phyloP scores from a whole-genome alignment of 345 rosid species.

The Fremontodendron californicum region DNA sequence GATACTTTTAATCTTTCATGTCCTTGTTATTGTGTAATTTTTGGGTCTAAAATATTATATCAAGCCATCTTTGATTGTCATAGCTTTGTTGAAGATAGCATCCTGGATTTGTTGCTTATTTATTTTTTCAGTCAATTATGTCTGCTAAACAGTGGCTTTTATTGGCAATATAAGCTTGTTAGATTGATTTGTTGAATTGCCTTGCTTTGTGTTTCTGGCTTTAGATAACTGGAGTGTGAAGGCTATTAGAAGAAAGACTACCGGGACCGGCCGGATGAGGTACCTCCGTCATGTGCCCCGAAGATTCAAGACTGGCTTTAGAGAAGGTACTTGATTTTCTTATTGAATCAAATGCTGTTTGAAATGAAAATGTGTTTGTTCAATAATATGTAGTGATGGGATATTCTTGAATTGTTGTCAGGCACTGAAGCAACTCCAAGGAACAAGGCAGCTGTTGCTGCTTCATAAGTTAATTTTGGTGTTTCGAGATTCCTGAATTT shows the following conservation, averaged over 20 bases:
- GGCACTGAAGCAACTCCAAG: slow-evolving; percentile 77
- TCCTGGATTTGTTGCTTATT: not conserved
- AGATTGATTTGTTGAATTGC: not conserved
- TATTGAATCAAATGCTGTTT: not conserved
- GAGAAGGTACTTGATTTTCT: slow-evolving; percentile 48
- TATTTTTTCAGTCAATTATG: not conserved
- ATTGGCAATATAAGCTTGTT: not conserved
- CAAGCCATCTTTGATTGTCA: not conserved
- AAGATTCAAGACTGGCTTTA: slow-evolving; percentile 74
- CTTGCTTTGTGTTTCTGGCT: not conserved
- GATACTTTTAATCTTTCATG: not conserved
- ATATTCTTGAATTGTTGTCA: slow-evolving; percentile 4
- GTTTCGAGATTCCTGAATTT: slow-evolving; percentile 18
- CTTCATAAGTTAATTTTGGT: slow-evolving; percentile 27
- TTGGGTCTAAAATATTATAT: not conserved
- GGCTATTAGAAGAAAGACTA: slow-evolving; percentile 76
- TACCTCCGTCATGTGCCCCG: slow-evolving; percentile 64
- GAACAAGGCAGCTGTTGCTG: slow-evolving; percentile 43
- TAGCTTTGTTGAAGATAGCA: not conserved
- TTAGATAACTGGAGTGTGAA: slow-evolving; percentile 80
- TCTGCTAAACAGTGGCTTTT: not conserved
- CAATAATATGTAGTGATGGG: not conserved
- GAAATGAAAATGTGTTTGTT: not conserved
- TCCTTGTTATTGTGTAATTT: too few relatives aligned
- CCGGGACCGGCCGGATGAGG: slow-evolving; percentile 81